Base-by-base conservation (phyloP, 345 rosid genomes). In the Eucalyptus victrix region DNA sequence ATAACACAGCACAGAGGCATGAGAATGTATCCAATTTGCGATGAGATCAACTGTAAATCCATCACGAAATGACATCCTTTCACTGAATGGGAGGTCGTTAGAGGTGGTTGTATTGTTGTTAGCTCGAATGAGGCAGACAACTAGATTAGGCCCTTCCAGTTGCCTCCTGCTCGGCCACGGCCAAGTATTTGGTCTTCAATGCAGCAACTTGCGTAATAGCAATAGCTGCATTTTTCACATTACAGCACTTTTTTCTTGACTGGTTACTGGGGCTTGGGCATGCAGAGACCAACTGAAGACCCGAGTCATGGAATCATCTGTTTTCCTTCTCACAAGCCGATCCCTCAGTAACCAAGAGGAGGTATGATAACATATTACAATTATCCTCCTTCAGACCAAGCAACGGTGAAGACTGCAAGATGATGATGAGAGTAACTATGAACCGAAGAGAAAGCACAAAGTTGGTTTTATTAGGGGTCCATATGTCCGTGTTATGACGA, bases 401-500 rank as follows among this genome's bases (percentile, higher is more conserved):
- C 7, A n/a, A 65, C 21, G 21, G 76, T 17, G 37, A 65, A 65
- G 76, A n/a, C 76, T 8, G 19, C 47, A 23, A 40, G 8, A 40
- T 40, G 28, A 40, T 21, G 47, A 76, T 40, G 24, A 26, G 83
- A 10, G 45, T 40, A 76, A 21, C 85, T 23, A 40, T 23, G 85
- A 76, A 76, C 85, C 4, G 85, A 76, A 42, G 88, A 88, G 45
- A 87, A 87, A 88, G 87, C 89, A 91, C 93, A 92, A 92, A 90
- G 94, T 90, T 89, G 83, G 91, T 87, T 90, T 94, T 91, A 92
- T 91, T 91, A 58, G 86, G 89, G 76, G 88, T 81, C 91, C 89
- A 90, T 88, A 88, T 69, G 89, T 89, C 88, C 89, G 90, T 89
- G 89, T 87, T 87, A 90, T 47, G 88, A 88, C 91, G 86, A 89